Evolutionary conservation across 331 rosid species (phyloP).

Genomic region (Quercus tomentella): DNA sequence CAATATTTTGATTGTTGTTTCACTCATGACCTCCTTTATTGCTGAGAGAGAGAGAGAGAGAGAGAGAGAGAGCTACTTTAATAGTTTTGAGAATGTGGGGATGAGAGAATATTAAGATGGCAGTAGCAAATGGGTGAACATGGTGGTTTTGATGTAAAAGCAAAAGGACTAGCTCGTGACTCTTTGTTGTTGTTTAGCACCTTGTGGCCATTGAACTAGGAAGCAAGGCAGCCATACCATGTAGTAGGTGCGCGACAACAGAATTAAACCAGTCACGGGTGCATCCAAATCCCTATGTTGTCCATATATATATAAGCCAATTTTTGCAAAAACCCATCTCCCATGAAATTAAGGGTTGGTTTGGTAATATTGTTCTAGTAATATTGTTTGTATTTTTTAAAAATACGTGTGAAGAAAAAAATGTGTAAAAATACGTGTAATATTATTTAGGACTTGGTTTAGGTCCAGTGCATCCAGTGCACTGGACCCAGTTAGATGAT

Average conservation of each 20-base stretch:
- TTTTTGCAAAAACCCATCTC: no score
- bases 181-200: slow-evolving; percentile 62
- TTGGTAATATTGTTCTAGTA: no score
- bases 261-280: slow-evolving; percentile 60
- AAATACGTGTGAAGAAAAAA: fast-evolving
- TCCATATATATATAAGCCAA: slow-evolving; percentile 4
- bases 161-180: slow-evolving; percentile 51
- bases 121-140: slow-evolving; percentile 13
- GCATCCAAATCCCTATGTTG: slow-evolving; percentile 6
- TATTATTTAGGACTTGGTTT: no score
- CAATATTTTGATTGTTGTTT: neutral
- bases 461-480: no score
- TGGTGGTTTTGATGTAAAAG: slow-evolving; percentile 32
- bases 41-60: neutral
- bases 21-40: neutral
- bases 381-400: fast-evolving
- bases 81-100: slow-evolving; percentile 7
- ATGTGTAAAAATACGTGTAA: fast-evolving
- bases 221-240: slow-evolving; percentile 9
- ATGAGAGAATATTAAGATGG: neutral
- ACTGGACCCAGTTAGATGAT: no score
- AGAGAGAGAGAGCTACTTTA: slow-evolving; percentile 2
- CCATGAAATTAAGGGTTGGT: no score
- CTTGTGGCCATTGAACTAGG: slow-evolving; percentile 41
- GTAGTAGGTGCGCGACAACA: slow-evolving; percentile 34